Evolutionary conservation across 179 eudicot genomes (phyloP), one percentile per base, ranked within the genome.

Genomic region (Spergularia azorica): DNA sequence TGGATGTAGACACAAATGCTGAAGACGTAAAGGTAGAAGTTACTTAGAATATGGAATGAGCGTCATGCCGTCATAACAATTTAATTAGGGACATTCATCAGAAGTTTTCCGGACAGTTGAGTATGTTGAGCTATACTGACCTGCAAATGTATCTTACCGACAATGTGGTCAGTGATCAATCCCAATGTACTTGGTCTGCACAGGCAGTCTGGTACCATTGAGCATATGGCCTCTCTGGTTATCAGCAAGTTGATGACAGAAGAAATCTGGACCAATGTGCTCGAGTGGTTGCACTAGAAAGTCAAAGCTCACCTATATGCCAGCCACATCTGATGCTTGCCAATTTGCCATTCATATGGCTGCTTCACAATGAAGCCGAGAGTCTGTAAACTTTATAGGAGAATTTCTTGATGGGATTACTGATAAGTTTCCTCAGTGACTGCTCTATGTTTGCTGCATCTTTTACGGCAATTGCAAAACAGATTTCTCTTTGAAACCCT

Each of bases 331-430:
- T 13, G 51, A 46, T 13, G 51, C 59, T 61, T 48, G 41, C 60
- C 43, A 9, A 26, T 26, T 26, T 26, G 32, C 32, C 32, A 26
- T 21, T 26, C n/a, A 52, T 7, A 67, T 56, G 52, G 64, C 74
- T 38, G 20, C 71, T 62, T 62, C 50, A 15, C 7, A 51, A 51
- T 50, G 74, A 64, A 11, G 41, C 75, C 20, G 71, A 65, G 18
- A 73, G 51, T 55, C 56, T 74, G 82, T 77, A 81, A 46, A 77
- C 20, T 55, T 76, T 11, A 20, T 63, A 14, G 51, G 9, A 58
- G 72, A 76, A 70, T 43, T 63, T 17, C 26, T 46, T 46, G 3
- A 8, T 15, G 18, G 41, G 73, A 62, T 73, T 51, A 74, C 0
- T 63, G 71, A 71, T 51, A 17, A 55, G 14, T 75, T 51, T 16